Percentiles rank a stretch among this genome's conserved stretches.
These are phyloP conservation scores for Kodamaea derodonti DNA, from an alignment of 1,139 yeast genomes.

Conservation along the genomic window DNA sequence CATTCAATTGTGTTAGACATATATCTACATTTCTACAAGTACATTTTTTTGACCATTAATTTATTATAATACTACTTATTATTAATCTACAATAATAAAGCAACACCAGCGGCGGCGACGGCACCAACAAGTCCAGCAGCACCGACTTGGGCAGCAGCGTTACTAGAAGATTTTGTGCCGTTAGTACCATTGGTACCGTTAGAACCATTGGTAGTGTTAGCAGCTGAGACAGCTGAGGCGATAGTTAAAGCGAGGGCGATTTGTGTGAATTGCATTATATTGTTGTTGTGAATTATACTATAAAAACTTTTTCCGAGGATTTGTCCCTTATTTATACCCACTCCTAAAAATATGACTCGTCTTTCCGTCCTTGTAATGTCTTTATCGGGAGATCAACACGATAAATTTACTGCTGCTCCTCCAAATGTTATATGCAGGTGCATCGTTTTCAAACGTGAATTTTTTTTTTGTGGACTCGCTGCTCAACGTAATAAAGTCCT, in stretches of 20 bases:
- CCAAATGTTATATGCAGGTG: neutral
- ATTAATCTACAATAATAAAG: slow-evolving; percentile 36
- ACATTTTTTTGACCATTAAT: no score
- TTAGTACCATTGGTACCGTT: slow-evolving; percentile 13
- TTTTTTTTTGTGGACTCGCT: no score
- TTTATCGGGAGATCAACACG: slow-evolving; percentile 1
- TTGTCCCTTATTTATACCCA: neutral
- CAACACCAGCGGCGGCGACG: slow-evolving; percentile 45
- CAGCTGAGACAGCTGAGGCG: slow-evolving; percentile 42
- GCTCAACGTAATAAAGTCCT: no score
- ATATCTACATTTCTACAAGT: no score
- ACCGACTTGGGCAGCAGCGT: slow-evolving; percentile 23
- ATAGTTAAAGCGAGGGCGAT: slow-evolving; percentile 45
- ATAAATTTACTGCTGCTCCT: neutral
- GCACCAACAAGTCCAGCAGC: slow-evolving; percentile 44
- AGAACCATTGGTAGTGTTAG: slow-evolving; percentile 32
- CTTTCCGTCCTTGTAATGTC: no score
- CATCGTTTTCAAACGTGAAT: no score
- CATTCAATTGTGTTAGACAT: no score
- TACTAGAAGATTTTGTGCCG: slow-evolving; percentile 18
- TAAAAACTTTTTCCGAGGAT: neutral
- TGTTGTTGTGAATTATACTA: slow-evolving; percentile 9
- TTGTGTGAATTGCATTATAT: slow-evolving; percentile 47
- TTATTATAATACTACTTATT: no score
- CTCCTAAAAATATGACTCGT: neutral